phyloP scores from a whole-genome alignment of 176 grass and related monocot genomes.

The Lolium perenne region DNA sequence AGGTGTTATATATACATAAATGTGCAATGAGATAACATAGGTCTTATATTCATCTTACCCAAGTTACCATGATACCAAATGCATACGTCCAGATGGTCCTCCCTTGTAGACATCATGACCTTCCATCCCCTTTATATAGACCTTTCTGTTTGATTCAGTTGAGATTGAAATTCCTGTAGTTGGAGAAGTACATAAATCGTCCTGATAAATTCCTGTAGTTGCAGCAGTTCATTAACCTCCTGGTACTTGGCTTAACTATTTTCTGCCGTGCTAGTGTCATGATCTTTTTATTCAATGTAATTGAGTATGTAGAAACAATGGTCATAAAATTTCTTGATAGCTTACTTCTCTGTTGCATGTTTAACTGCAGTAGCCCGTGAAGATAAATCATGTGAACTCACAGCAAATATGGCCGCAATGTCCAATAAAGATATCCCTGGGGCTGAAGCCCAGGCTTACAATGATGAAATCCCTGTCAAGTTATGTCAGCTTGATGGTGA shows the following conservation, averaged over 20 bases:
- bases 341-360: slow-evolving; percentile 39
- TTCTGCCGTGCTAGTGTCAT: not conserved
- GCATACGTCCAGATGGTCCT: not conserved
- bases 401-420: slow-evolving; percentile 41
- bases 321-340: not conserved
- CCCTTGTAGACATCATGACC: not conserved
- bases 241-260: not conserved
- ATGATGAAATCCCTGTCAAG: slow-evolving; percentile 42
- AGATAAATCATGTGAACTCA: slow-evolving; percentile 57
- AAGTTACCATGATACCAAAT: not conserved
- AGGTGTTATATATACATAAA: not conserved
- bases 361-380: slow-evolving; percentile 56
- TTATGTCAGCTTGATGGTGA: slow-evolving; percentile 57
- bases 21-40: not conserved
- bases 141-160: slow-evolving; percentile 1
- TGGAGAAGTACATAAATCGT: not conserved
- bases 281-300: not conserved
- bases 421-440: slow-evolving; percentile 35
- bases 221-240: not conserved
- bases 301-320: not conserved
- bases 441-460: slow-evolving; percentile 31
- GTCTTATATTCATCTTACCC: not conserved
- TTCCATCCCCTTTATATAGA: not conserved
- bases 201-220: not conserved
- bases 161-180: slow-evolving; percentile 4